These are phyloP conservation scores for Pyrenophora tritici-repentis DNA, from an alignment of 2,329 filamentous ascomycete species.

Conservation along the genomic window DNA sequence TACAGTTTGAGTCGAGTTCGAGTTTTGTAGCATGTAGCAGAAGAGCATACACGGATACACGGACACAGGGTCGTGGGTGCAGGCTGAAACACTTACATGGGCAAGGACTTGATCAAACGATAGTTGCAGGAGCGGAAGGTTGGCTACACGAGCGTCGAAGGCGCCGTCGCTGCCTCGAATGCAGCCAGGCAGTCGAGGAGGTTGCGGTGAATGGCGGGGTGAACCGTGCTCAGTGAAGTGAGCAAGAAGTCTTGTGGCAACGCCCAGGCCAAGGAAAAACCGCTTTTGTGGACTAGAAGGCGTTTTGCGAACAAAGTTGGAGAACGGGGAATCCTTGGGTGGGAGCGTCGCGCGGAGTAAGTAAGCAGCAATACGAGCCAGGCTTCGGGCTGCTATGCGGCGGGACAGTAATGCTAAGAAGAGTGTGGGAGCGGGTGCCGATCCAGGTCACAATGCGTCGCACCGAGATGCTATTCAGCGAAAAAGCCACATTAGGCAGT, in stretches of 20 bases:
- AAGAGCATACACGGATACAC: not conserved
- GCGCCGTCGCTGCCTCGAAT: constrained; percentile 14
- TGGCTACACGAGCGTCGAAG: constrained; percentile 15
- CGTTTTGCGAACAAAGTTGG: constrained; percentile 3
- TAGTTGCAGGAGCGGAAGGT: constrained; percentile 10
- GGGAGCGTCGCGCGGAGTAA: constrained; percentile 14
- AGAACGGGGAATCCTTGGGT: constrained; percentile 10
- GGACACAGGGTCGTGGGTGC: constrained; percentile 2
- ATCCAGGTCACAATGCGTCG: constrained; percentile 17
- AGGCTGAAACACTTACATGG: constrained; percentile 31
- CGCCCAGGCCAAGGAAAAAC: not conserved
- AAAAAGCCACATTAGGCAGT: constrained; percentile 12
- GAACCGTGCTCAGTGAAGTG: constrained; percentile 15
- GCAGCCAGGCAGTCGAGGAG: constrained; percentile 15
- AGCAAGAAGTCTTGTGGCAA: constrained; percentile 14
- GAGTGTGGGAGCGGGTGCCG: constrained; percentile 15
- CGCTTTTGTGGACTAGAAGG: constrained; percentile 1
- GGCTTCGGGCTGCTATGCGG: constrained; percentile 16
- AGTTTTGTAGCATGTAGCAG: not conserved
- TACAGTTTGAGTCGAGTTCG: no score
- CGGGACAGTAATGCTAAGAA: constrained; percentile 17
- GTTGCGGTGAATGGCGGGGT: constrained; percentile 40
- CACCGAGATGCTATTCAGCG: constrained; percentile 7
- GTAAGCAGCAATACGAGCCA: constrained; percentile 22
- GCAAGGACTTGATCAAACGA: constrained; percentile 26